Base-by-base conservation (phyloP, 345 rosid genomes). In the Eucalyptus erythrocorys region DNA sequence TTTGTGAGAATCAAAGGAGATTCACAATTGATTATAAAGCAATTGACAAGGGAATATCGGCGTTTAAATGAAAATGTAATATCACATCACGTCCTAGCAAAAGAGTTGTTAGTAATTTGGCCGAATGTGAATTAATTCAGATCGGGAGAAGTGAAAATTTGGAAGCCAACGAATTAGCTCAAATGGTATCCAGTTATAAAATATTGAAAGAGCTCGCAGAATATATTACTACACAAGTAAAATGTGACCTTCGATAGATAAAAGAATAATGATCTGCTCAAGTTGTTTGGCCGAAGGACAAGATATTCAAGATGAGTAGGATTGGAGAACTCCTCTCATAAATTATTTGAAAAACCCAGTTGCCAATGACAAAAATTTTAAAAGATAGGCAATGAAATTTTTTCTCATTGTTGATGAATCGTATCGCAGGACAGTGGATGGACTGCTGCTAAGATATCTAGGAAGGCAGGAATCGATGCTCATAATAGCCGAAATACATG, bases 231-330 rank as follows among this genome's bases (percentile, higher is more conserved):
- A 49, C 17, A 6, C 7, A 15, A 6, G 19, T 2, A 49, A 49
- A 49, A 17, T 4, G 6, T 16, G 15, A 2, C 19, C 51, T 49
- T 6, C 3, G 7, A 49, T 5, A 49, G 19, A 49, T 5, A 49
- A 49, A 5, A 49, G 10, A 64, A 10, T 14, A 5, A 64, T 64
- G n/a, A 49, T 13, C 51, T n/a, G n/a, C n/a, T n/a, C 6, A 49
- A 49, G 6, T 2, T 49, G 6, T 7, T 5, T 15, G 17, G 19
- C 6, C 1, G 19, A 49, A 49, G 6, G 2, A 1, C 6, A 15
- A 49, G 7, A 49, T 5, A 3, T 4, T 27, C 6, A 64, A 14
- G 10, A 64, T 49, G 7, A 15, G 1, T 3, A 48, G 8, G 37
- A 64, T n/a, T n/a, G 10, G 76, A n/a, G 76, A 64, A n/a, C 2